Evolutionary conservation across 2,329 filamentous ascomycete genomes (phyloP).

Genomic region (Penicillium palitans): DNA sequence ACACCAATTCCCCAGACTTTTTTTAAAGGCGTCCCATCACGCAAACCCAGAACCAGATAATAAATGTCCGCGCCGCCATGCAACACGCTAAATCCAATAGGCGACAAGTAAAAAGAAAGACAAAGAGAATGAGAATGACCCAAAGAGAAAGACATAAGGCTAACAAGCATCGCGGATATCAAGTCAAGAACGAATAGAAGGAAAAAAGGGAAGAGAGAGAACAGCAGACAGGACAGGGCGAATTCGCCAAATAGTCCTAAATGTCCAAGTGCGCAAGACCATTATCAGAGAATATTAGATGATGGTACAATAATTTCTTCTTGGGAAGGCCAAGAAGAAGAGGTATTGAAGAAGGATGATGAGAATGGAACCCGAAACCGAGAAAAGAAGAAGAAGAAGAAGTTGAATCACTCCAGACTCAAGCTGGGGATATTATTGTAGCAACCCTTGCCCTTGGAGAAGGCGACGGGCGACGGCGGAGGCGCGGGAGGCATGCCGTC

Average conservation of each 20-base stretch:
- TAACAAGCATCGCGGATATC: background rate
- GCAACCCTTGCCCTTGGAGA: constrained; percentile 15
- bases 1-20: constrained; percentile 12
- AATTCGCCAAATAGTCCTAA: background rate
- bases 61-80: constrained; percentile 14
- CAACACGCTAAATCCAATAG: constrained; percentile 16
- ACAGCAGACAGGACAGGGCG: background rate
- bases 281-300: background rate
- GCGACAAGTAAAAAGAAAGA: background rate
- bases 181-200: background rate
- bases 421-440: constrained; percentile 23
- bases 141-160: constrained; percentile 1
- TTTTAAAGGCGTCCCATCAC: constrained; percentile 2
- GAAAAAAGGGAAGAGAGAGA: background rate
- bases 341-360: background rate
- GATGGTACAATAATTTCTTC: constrained; percentile 1
- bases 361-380: background rate
- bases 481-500: constrained; percentile 29
- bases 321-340: background rate
- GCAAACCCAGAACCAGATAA: constrained; percentile 1
- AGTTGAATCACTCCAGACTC: constrained; percentile 19
- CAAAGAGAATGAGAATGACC: background rate
- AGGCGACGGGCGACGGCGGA: constrained; percentile 25
- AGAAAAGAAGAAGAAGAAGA: background rate
- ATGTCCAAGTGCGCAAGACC: background rate